Conservation (phyloP, 148 eudicot species). For the Dysphania ambrosioides region DNA sequence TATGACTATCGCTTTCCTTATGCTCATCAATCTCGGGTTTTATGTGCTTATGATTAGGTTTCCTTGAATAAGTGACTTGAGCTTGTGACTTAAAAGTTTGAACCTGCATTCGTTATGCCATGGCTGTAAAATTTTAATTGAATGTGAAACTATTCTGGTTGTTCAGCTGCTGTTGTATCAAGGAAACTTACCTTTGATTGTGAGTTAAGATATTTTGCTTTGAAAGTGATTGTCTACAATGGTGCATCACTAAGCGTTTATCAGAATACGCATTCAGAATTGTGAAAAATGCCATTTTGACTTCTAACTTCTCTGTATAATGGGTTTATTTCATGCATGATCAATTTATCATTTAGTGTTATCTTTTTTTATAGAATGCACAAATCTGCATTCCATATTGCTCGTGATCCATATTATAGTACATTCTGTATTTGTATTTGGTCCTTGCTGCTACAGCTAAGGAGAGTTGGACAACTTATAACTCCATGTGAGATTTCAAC, state of each 20-base stretch:
- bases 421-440: no score
- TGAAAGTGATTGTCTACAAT: no score
- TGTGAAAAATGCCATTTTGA: background rate
- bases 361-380: no score
- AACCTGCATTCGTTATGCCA: background rate
- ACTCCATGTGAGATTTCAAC: background rate
- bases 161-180: no score
- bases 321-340: no score
- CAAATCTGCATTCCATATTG: background rate
- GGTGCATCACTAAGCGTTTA: background rate
- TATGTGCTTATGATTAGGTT: background rate
- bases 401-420: background rate
- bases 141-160: background rate
- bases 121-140: background rate
- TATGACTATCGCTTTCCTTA: slow-evolving; percentile 28
- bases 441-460: background rate
- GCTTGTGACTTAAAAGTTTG: background rate
- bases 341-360: no score
- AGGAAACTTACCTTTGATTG: no score
- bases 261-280: background rate
- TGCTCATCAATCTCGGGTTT: no score
- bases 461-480: background rate
- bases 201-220: background rate
- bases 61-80: background rate
- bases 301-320: no score